Evolutionary conservation across 352 stramenopile genomes (phyloP).

Genomic region (Phytophthora boehmeriae): DNA sequence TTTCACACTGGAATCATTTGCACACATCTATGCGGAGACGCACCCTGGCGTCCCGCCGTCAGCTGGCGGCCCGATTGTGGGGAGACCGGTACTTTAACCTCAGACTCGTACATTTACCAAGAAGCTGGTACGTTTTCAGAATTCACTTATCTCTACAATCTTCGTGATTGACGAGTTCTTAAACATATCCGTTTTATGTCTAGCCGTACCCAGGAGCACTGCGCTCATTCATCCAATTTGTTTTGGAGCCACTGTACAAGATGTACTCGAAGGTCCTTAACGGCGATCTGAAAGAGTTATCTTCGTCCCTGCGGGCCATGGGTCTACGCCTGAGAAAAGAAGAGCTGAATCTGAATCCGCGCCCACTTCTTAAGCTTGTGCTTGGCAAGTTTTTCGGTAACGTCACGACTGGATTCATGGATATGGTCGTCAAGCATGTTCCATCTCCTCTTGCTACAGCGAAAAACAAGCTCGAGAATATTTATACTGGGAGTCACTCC

Average conservation of each 20-base stretch:
- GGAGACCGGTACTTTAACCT: constrained; percentile 97
- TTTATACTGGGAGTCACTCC: constrained; percentile 92
- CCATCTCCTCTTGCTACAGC: constrained; percentile 92
- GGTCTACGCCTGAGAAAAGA: constrained; percentile 93
- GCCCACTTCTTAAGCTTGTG: constrained; percentile 95
- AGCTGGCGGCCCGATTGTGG: constrained; percentile 95
- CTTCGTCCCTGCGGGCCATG: constrained; percentile 88
- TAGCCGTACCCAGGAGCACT: constrained; percentile 83
- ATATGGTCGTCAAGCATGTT: constrained; percentile 86
- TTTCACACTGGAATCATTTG: constrained; percentile 98
- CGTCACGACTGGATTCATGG: constrained; percentile 70
- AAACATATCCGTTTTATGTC: constrained; percentile 12
- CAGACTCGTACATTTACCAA: constrained; percentile 93
- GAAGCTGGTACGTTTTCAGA: constrained; percentile 60
- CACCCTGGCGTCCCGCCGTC: constrained; percentile 78
- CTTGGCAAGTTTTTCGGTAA: constrained; percentile 87
- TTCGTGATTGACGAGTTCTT: constrained; percentile 5
- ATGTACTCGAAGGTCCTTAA: constrained; percentile 97
- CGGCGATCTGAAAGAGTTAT: constrained; percentile 91
- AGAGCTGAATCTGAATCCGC: constrained; percentile 94
- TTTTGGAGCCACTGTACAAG: constrained; percentile 99
- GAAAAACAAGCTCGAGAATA: constrained; percentile 86
- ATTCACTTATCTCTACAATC: background rate
- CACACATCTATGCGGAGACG: constrained; percentile 79
- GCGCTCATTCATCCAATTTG: constrained; percentile 98